Base-by-base conservation (phyloP, 2,329 filamentous ascomycete species). In the Akanthomyces uredinophilus region DNA sequence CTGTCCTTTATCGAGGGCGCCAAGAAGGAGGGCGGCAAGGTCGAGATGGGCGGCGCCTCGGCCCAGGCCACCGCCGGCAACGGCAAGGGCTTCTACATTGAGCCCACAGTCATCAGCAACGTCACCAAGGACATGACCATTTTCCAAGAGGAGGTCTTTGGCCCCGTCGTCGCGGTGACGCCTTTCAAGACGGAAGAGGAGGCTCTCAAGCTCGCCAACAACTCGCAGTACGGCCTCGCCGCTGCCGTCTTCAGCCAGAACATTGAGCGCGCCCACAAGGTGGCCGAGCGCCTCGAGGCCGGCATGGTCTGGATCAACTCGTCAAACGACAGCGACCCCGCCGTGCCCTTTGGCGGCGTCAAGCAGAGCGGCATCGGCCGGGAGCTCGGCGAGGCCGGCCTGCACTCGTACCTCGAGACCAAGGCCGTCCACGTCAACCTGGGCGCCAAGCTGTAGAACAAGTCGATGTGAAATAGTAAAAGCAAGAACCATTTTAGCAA, bases 1-100 rank as follows among this genome's bases (percentile, higher is more conserved):
- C 78, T 92, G 32, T 80, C 80, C 0, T 94, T 88, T 71, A 85
- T 93, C 50, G 83, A 91, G 61, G 70, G 80, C 6, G 90, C 88
- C 20, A 89, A 89, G 69, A 79, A 80, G 4, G 87, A 90, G 70
- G 89, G 89, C n/a, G 87, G 88, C 0, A 89, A 79, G 6, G 78
- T 92, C 1, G 77, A 83, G 22, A 74, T 81, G 2, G 89, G 90
- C 16, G 90, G 89, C 13, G 86, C 86, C 24, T 71, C 74, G 1
- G 72, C 73, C 47, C 67, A 68, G 0, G 69, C 69, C 56, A 66
- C 68, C 37, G 66, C 72, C 22, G 68, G 73, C 1, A 65, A 72
- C 8, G 77, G 76, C 24, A 79, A 77, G 67, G 79, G 79, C 1
- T 81, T 71, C 70, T 81, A 79, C 64, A 74, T 81, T 51, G 72